A percentile compares a stretch with the other conserved stretches of the same genome.
Evolutionary conservation across 176 grass and related monocot species (phyloP).

Genomic region (Eleusine indica): DNA sequence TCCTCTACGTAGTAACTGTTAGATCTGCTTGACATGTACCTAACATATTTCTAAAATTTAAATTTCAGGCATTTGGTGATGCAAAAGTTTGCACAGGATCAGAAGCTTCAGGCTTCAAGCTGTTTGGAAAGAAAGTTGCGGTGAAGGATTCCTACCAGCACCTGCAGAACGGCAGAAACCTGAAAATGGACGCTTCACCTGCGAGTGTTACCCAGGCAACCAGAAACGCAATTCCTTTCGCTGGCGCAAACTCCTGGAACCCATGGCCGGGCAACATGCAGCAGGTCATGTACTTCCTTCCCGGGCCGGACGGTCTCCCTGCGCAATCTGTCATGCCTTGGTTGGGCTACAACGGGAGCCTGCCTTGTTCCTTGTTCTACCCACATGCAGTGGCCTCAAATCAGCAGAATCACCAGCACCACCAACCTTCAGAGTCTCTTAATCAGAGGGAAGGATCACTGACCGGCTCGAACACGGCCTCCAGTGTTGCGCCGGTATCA

Average conservation of each 20-base stretch:
- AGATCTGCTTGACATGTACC: background rate
- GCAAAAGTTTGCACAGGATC: constrained; percentile 46
- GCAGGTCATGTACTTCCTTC: constrained; percentile 55
- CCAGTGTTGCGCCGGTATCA: constrained; percentile 11
- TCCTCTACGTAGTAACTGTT: background rate
- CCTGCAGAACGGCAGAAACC: background rate
- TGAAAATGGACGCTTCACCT: constrained; percentile 24
- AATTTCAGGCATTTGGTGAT: constrained; percentile 43
- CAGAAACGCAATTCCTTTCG: constrained; percentile 14
- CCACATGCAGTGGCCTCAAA: constrained; percentile 29
- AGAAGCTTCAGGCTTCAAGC: constrained; percentile 52
- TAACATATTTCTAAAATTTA: background rate
- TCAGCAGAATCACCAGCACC: constrained; percentile 17
- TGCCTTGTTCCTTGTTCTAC: constrained; percentile 51
- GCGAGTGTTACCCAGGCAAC: background rate
- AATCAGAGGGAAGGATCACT: constrained; percentile 65
- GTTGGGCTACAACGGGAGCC: constrained; percentile 45
- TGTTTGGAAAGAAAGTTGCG: constrained; percentile 71
- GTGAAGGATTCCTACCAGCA: constrained; percentile 30
- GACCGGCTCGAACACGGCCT: constrained; percentile 64
- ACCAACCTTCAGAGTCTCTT: constrained; percentile 16
- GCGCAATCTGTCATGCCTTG: constrained; percentile 34
- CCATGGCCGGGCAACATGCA: constrained; percentile 42
- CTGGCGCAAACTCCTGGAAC: constrained; percentile 40
- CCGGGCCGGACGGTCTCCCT: constrained; percentile 37